Evolutionary conservation across 768 basidiomycete species (phyloP).

Genomic region (Holtermanniella nyarrowii): DNA sequence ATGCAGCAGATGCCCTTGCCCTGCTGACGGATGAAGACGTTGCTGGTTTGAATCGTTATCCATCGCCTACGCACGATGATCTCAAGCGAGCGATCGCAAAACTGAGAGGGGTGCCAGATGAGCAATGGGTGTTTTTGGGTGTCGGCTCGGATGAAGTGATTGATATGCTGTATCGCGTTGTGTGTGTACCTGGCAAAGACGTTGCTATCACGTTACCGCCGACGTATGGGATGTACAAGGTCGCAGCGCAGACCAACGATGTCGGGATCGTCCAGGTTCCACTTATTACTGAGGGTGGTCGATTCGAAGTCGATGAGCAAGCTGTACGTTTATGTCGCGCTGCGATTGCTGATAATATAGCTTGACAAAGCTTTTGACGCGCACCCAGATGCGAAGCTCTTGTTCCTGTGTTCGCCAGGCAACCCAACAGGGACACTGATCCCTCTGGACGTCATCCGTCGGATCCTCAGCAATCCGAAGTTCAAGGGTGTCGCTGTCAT

Average conservation of each 20-base stretch:
- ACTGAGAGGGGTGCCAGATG: conserved; percentile 57
- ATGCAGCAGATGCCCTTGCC: neutral
- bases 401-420: conserved; percentile 93
- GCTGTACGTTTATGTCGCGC: conserved; percentile 48
- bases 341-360: conserved; percentile 2
- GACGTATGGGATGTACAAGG: conserved; percentile 95
- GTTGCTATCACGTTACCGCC: conserved; percentile 83
- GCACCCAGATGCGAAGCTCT: conserved; percentile 72
- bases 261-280: conserved; percentile 67
- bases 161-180: conserved; percentile 83
- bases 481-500: conserved; percentile 89
- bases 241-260: conserved; percentile 93
- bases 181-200: conserved; percentile 66
- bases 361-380: conserved; percentile 47
- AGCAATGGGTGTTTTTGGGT: conserved; percentile 75
- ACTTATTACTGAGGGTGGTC: conserved; percentile 68
- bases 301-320: conserved; percentile 65
- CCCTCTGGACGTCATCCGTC: conserved; percentile 56
- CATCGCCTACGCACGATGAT: conserved; percentile 71
- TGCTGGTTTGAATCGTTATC: conserved; percentile 70
- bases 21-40: conserved; percentile 16
- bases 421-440: conserved; percentile 90
- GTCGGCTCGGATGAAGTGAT: conserved; percentile 96
- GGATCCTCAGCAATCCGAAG: conserved; percentile 61
- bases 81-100: conserved; percentile 68